Evolutionary conservation across 2,329 filamentous ascomycete genomes (phyloP), one percentile per base, ranked within the genome.

Genomic region (Beauveria scarabaeidicola): DNA sequence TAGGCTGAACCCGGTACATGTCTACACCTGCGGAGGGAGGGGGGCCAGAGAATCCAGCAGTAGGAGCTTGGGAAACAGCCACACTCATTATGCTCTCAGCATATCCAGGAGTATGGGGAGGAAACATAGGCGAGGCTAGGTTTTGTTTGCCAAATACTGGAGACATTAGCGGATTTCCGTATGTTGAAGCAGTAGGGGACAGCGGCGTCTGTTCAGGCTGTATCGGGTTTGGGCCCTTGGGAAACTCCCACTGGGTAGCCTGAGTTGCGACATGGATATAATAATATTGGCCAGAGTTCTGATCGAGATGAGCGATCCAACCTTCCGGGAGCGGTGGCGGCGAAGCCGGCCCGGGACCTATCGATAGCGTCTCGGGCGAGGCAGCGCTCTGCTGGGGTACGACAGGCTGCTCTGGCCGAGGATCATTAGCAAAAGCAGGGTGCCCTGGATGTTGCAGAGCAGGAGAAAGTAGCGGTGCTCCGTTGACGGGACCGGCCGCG

Each of bases 231-330:
- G 92, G 92, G 0, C 93, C 93, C 74, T 97, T 97, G 29, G 94
- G 94, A 66, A 97, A 97, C 69, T 99, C 94, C 94, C 94, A 99
- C 70, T 99, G 94, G 0, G 94, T 99, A 3, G 92, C 91, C 70
- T 97, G 94, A 0, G 90, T 92, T 1, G 92, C 89, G 32, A 99
- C 81, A 72, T 99, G 94, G 61, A 99, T 99, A 69, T 99, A 99
- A 73, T 99, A 99, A 74, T 97, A 99, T 70, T 97, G 93, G 1
- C 94, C 94, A 2, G 93, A 97, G 69, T 89, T 96, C 65, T 91
- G 89, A 70, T 99, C 94, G 5, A 97, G 80, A 72, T 97, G 94
- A 21, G 94, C 91, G 68, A 99, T 97, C 94, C 94, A 99, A 38
- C 94, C 94, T 75, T 99, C 94, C 6, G 94, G 94, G 17, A 99